phyloP scores from a whole-genome alignment of 495 filamentous ascomycete genomes.

The Chaetomium fimeti region DNA sequence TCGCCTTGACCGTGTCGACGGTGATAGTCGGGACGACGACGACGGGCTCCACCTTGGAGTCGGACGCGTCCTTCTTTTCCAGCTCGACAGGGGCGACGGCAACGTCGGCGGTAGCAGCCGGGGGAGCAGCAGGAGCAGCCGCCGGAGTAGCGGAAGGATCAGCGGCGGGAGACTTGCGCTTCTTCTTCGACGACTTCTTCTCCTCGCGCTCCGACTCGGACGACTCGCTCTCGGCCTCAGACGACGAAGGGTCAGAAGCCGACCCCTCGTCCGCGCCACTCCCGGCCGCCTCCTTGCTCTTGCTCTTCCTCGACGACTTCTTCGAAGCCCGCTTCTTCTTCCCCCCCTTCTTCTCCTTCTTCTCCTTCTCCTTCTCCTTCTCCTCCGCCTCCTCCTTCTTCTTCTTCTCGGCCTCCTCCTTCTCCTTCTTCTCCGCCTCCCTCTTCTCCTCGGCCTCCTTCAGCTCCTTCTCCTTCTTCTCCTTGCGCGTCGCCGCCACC shows the following conservation, averaged over 20 bases:
- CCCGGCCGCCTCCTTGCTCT: neutral
- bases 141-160: neutral
- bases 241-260: conserved; percentile 7
- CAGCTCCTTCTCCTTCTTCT: conserved; percentile 56
- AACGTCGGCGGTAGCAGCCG: neutral
- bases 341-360: conserved; percentile 27
- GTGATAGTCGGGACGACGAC: conserved; percentile 19
- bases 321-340: conserved; percentile 26
- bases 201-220: conserved; percentile 12
- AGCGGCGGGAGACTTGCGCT: conserved; percentile 14
- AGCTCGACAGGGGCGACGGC: conserved; percentile 11
- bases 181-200: conserved; percentile 20
- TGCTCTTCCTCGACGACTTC: conserved; percentile 21
- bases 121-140: neutral
- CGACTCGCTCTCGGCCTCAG: conserved; percentile 21
- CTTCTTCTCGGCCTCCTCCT: conserved; percentile 39
- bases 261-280: conserved; percentile 4
- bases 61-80: conserved; percentile 19
- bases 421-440: conserved; percentile 40
- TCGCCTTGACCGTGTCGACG: conserved; percentile 27
- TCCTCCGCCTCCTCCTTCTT: conserved; percentile 32
- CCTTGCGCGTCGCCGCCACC: conserved; percentile 56
- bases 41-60: conserved; percentile 8
- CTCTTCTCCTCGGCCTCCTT: conserved; percentile 47
- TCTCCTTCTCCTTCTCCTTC: conserved; percentile 30